Percentiles rank a stretch among this genome's conserved stretches.
phyloP scores from a whole-genome alignment of 352 stramenopile species.

The Phytopythium helicoides region DNA sequence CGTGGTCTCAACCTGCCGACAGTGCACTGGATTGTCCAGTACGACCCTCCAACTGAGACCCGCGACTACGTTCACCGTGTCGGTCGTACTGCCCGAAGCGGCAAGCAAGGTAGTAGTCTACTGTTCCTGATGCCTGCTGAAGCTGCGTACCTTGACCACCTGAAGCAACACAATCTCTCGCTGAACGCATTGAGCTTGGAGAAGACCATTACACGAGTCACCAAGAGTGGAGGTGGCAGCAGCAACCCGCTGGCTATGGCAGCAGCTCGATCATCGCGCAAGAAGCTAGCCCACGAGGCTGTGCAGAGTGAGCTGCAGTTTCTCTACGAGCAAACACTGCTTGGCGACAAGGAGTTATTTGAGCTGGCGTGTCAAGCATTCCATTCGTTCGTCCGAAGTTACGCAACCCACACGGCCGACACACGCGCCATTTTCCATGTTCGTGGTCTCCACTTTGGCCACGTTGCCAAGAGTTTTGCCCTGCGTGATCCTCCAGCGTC shows the following conservation, averaged over 20 bases:
- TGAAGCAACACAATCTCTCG: conserved; percentile 82
- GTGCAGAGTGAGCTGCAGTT: conserved; percentile 82
- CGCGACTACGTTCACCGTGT: conserved; percentile 99
- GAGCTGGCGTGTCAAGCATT: conserved; percentile 88
- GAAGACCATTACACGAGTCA: conserved; percentile 72
- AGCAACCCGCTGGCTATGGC: conserved; percentile 13
- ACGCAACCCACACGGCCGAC: conserved; percentile 90
- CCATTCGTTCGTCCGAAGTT: conserved; percentile 92
- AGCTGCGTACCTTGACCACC: conserved; percentile 91
- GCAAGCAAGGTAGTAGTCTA: conserved; percentile 95
- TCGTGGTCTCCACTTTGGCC: conserved; percentile 91
- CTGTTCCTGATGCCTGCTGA: conserved; percentile 98
- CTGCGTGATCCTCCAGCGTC: conserved; percentile 82
- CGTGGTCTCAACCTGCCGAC: conserved; percentile 97
- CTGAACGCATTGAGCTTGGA: conserved; percentile 86
- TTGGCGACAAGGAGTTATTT: conserved; percentile 85
- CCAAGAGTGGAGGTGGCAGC: conserved; percentile 54
- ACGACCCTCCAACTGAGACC: conserved; percentile 98
- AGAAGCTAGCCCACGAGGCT: conserved; percentile 82
- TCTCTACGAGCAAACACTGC: conserved; percentile 75
- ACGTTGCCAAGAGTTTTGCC: conserved; percentile 93
- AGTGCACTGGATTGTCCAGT: conserved; percentile 97
- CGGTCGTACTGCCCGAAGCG: conserved; percentile 97
- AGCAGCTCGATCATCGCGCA: conserved; percentile 27
- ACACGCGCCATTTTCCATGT: conserved; percentile 92